Percentiles rank a stretch among this genome's conserved stretches.
Conservation (phyloP, 805 yeast species). For the Hyphopichia homilentoma region DNA sequence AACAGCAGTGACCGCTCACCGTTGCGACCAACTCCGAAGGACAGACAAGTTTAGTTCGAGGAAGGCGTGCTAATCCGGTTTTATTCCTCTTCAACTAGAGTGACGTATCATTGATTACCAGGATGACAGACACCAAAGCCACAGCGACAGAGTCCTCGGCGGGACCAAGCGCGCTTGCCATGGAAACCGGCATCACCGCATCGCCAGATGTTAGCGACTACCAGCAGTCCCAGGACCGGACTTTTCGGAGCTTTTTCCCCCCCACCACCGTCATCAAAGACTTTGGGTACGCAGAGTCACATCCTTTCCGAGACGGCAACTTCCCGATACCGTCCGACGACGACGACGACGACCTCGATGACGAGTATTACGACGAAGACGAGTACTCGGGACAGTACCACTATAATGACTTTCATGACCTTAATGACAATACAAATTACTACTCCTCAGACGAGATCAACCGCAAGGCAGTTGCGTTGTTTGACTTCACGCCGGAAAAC, state of each 20-base stretch:
- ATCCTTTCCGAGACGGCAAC: constrained; percentile 69
- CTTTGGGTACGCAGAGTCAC: constrained; percentile 69
- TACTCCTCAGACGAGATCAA: constrained; percentile 34
- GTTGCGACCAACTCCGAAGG: too few species aligned
- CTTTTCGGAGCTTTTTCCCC: constrained; percentile 10
- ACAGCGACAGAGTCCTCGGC: too few species aligned
- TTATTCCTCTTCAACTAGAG: too few species aligned
- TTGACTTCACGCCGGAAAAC: constrained; percentile 89
- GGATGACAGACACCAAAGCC: too few species aligned
- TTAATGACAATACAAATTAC: constrained; percentile 4
- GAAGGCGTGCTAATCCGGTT: too few species aligned
- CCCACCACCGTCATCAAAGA: constrained; percentile 57
- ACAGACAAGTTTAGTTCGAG: too few species aligned
- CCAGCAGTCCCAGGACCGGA: too few species aligned
- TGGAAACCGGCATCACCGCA: too few species aligned
- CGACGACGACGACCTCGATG: constrained; percentile 8
- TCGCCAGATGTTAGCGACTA: too few species aligned
- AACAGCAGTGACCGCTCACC: too few species aligned
- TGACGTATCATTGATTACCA: too few species aligned
- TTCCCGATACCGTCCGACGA: constrained; percentile 5
- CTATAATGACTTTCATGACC: constrained; percentile 4
- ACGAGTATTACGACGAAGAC: constrained; percentile 5
- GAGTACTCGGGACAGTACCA: constrained; percentile 7
- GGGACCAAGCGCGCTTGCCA: too few species aligned
- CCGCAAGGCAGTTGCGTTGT: constrained; percentile 75